phyloP scores from a whole-genome alignment of 2,329 filamentous ascomycete species.

The Phialophora macrospora region DNA sequence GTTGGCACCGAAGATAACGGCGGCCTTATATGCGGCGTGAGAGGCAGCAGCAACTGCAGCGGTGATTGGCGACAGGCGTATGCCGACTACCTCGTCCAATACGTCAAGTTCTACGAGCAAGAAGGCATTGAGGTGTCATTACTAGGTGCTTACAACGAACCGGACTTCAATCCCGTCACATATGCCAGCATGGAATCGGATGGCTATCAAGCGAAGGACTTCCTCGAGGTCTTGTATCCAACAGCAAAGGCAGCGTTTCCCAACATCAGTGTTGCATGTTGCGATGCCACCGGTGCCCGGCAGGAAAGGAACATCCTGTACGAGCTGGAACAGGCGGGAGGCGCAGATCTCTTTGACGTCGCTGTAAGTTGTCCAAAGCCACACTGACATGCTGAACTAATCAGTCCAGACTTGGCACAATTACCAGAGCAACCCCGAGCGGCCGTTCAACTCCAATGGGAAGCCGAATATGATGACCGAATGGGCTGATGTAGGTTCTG shows the following conservation, averaged over 20 bases:
- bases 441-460: slow-evolving; percentile 22
- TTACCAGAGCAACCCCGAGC: slow-evolving; percentile 27
- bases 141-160: slow-evolving; percentile 55
- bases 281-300: slow-evolving; percentile 52
- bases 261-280: slow-evolving; percentile 51
- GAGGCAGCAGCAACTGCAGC: slow-evolving; percentile 46
- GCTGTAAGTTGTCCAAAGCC: slow-evolving; percentile 52
- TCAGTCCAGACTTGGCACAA: slow-evolving; percentile 47
- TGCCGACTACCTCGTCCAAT: slow-evolving; percentile 56
- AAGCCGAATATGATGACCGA: slow-evolving; percentile 26
- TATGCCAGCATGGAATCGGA: slow-evolving; percentile 57
- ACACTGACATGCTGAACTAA: slow-evolving; percentile 47
- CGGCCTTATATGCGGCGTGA: slow-evolving; percentile 54
- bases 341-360: slow-evolving; percentile 48
- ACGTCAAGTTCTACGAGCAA: slow-evolving; percentile 51
- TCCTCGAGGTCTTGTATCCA: slow-evolving; percentile 55
- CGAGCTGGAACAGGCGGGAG: slow-evolving; percentile 47
- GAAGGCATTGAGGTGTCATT: slow-evolving; percentile 49
- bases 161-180: slow-evolving; percentile 44
- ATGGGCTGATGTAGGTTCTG: slow-evolving; percentile 22
- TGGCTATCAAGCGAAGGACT: slow-evolving; percentile 56
- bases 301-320: slow-evolving; percentile 47
- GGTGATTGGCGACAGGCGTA: slow-evolving; percentile 58
- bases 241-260: slow-evolving; percentile 47
- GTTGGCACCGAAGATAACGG: slow-evolving; percentile 53